Percentiles rank a stretch among this genome's conserved stretches.
These are phyloP conservation scores for Botryotinia narcissicola DNA, from an alignment of 2,329 filamentous ascomycete genomes.

Conservation along the genomic window DNA sequence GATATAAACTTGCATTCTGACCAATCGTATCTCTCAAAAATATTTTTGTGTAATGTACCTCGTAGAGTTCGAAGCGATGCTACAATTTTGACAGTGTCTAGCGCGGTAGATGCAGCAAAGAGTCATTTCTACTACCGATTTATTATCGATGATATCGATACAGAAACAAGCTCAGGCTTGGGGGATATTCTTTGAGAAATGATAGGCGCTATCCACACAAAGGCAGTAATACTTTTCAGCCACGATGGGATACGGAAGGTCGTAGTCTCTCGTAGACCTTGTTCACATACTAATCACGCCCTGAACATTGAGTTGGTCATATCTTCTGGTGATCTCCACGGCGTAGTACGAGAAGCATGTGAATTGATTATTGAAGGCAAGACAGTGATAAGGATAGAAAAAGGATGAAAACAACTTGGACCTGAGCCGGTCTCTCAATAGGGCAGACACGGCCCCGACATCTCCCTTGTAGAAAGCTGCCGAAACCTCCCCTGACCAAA, in stretches of 20 bases:
- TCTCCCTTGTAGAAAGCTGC: slow-evolving; percentile 15
- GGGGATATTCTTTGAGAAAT: neutral
- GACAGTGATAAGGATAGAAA: neutral
- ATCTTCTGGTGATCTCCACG: slow-evolving; percentile 6
- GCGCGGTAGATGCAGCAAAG: slow-evolving; percentile 13
- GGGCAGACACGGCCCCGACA: slow-evolving; percentile 12
- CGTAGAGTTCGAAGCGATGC: neutral
- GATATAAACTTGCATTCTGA: neutral
- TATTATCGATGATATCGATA: slow-evolving; percentile 1
- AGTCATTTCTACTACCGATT: slow-evolving; percentile 16
- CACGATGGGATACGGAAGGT: neutral
- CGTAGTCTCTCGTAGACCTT: neutral
- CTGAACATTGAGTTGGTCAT: slow-evolving; percentile 4
- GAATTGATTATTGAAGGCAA: slow-evolving; percentile 1
- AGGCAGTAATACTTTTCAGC: neutral
- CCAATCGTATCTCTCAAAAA: neutral
- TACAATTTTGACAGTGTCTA: slow-evolving; percentile 3
- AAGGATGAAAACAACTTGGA: neutral
- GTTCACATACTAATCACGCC: neutral
- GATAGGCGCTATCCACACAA: neutral
- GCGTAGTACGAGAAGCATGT: slow-evolving; percentile 3
- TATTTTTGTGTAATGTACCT: neutral
- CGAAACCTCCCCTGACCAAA: slow-evolving; percentile 11
- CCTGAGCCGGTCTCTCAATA: slow-evolving; percentile 5
- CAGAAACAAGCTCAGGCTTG: slow-evolving; percentile 1